Evolutionary conservation across 225 moss, liverwort and hornwort species (phyloP).

Genomic region (Ulota crispa): DNA sequence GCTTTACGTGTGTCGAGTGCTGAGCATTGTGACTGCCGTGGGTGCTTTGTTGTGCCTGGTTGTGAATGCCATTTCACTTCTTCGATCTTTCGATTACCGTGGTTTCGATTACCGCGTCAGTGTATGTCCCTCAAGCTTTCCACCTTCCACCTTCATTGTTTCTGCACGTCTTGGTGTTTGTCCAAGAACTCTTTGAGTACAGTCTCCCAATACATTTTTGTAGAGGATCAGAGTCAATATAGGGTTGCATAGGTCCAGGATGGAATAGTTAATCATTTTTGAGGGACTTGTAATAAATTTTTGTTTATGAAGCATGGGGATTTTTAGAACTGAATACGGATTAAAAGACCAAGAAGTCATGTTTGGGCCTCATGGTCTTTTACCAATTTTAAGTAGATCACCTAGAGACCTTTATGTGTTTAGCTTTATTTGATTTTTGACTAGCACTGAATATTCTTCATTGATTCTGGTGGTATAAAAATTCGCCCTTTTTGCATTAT

Average conservation of each 20-base stretch:
- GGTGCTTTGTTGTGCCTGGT: slow-evolving; percentile 67
- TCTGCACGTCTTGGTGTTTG: neutral
- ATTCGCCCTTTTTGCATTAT: neutral
- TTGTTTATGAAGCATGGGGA: neutral
- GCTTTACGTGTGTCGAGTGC: slow-evolving; percentile 49
- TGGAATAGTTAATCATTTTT: neutral
- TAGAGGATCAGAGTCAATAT: neutral
- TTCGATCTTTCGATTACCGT: slow-evolving; percentile 75
- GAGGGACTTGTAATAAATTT: neutral
- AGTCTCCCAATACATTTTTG: neutral
- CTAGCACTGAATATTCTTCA: neutral
- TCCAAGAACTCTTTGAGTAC: neutral
- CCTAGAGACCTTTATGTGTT: neutral
- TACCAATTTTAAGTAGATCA: neutral
- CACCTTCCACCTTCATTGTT: neutral
- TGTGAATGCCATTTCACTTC: slow-evolving; percentile 79
- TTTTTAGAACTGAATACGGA: neutral
- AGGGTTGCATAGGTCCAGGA: neutral
- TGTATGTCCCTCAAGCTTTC: slow-evolving; percentile 40
- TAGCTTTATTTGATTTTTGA: neutral
- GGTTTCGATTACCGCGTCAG: slow-evolving; percentile 70
- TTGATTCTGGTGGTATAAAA: neutral
- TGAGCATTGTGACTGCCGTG: slow-evolving; percentile 52
- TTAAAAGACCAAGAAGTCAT: neutral
- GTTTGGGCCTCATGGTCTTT: neutral